Base-by-base conservation (phyloP, 495 filamentous ascomycete species). In the Staphylotrichum tortipilum region DNA sequence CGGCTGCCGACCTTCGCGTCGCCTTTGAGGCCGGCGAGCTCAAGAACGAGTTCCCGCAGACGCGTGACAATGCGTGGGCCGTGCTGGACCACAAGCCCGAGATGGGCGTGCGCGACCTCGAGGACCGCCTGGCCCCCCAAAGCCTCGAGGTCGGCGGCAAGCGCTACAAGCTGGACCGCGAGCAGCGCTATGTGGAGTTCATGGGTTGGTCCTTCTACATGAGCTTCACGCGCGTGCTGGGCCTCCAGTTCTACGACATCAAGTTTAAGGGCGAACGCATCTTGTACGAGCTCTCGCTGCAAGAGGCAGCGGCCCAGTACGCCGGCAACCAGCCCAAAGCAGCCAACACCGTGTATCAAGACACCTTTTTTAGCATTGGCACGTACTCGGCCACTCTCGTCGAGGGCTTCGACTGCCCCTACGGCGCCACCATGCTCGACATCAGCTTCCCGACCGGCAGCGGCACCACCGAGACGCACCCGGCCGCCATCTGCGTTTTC, bases 191-290 rank as follows among this genome's bases (percentile, higher is more conserved):
- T 47, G 69, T 79, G 35, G 58, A 71, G 46, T 80, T 71, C 70
- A 70, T 80, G 65, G 78, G 72, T 22, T 80, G 77, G 57, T 61
- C 64, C 2, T 80, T 81, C 62, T 80, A 73, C 53, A 62, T 76
- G 15, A 57, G 66, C 7, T 74, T 71, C 50, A 66, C 68, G 14
- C 62, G 65, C 35, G 70, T 69, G 29, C 61, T 71, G 0, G 76
- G 75, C 7, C 45, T 79, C n/a, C 53, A 59, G 41, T 59, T 79
- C 24, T 74, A 68, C 47, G 68, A 79, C 50, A 72, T 81, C 52
- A 60, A 64, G 9, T 81, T 73, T 60, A 75, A 78, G 56, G 77
- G 73, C 15, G 68, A 79, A 31, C 61, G 74, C 4, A 70, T 79
- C 18, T 65, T 81, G 21, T 79, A 79, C 53, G 76, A 80, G 56